phyloP scores from a whole-genome alignment of 2,329 filamentous ascomycete species.

The Lecanosticta acicola region DNA sequence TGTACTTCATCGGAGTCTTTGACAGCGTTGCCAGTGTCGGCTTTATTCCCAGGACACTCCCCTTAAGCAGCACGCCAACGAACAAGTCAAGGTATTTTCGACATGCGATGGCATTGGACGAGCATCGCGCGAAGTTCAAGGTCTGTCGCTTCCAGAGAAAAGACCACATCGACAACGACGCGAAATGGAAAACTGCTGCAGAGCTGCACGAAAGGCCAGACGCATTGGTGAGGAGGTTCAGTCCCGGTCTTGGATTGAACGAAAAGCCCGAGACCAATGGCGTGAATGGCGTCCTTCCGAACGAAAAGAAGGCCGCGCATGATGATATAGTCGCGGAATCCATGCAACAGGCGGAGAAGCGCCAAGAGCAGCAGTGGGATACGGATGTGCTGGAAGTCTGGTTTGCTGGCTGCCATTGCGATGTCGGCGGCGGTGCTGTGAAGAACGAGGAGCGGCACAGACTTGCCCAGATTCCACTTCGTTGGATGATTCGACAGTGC shows the following conservation, averaged over 20 bases:
- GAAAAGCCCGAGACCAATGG: background rate
- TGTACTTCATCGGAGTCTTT: conserved; percentile 43
- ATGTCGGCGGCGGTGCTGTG: conserved; percentile 44
- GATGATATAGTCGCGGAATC: conserved; percentile 7
- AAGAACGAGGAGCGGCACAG: conserved; percentile 39
- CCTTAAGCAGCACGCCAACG: conserved; percentile 36
- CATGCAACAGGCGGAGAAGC: conserved; percentile 2
- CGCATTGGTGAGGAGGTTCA: background rate
- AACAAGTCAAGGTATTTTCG: conserved; percentile 37
- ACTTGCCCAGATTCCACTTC: conserved; percentile 42
- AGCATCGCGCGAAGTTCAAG: conserved; percentile 43
- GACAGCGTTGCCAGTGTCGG: conserved; percentile 42
- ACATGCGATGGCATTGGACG: conserved; percentile 43
- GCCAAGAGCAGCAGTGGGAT: conserved; percentile 10
- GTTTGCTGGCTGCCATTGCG: conserved; percentile 41
- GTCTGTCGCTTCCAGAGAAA: conserved; percentile 35
- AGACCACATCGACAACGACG: conserved; percentile 17
- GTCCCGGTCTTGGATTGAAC: background rate
- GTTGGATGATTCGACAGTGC: conserved; percentile 46
- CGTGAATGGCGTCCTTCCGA: background rate
- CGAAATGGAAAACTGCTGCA: conserved; percentile 13
- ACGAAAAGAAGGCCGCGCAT: background rate
- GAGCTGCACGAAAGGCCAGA: background rate
- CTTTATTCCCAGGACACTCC: conserved; percentile 37
- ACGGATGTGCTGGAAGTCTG: conserved; percentile 38